Conservation (phyloP, 2,329 filamentous ascomycete species). For the Epicoccum sorghinum region DNA sequence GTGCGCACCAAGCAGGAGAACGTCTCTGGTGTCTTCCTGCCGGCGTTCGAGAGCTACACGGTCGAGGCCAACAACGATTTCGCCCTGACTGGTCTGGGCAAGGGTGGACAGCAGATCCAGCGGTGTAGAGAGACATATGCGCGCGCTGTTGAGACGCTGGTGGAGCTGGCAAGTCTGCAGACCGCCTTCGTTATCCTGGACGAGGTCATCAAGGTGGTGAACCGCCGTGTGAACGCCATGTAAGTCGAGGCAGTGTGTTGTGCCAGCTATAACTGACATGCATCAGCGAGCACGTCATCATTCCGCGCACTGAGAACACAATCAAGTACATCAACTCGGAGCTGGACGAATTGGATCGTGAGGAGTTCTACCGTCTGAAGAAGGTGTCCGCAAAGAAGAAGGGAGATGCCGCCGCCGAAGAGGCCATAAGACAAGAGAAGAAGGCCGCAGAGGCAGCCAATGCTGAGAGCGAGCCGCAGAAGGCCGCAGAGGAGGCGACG, state of each 20-base stretch:
- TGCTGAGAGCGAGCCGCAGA: constrained; percentile 12
- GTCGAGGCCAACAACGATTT: constrained; percentile 94
- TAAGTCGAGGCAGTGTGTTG: constrained; percentile 52
- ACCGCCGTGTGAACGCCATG: constrained; percentile 97
- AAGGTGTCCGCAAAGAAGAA: constrained; percentile 81
- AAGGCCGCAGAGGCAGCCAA: constrained; percentile 43
- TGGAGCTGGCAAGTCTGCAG: constrained; percentile 93
- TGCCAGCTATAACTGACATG: constrained; percentile 21
- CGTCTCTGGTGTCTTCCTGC: constrained; percentile 93
- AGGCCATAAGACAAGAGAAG: constrained; percentile 45
- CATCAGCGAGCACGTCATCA: constrained; percentile 85
- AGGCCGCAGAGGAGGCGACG: constrained; percentile 41
- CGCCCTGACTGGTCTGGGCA: constrained; percentile 90
- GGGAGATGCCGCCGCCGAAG: constrained; percentile 53
- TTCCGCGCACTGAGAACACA: constrained; percentile 97
- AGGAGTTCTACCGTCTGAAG: constrained; percentile 97
- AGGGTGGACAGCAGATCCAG: constrained; percentile 96
- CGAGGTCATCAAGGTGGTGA: constrained; percentile 99
- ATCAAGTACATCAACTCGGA: constrained; percentile 99
- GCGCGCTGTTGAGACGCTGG: constrained; percentile 90
- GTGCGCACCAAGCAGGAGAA: constrained; percentile 97
- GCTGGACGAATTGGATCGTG: constrained; percentile 93
- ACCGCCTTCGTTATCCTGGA: constrained; percentile 98
- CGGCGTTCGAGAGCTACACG: constrained; percentile 89
- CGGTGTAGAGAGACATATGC: constrained; percentile 95